Base-by-base conservation (phyloP, 202 grass and related monocot genomes). In the Thinopyrum obtusiflorum region DNA sequence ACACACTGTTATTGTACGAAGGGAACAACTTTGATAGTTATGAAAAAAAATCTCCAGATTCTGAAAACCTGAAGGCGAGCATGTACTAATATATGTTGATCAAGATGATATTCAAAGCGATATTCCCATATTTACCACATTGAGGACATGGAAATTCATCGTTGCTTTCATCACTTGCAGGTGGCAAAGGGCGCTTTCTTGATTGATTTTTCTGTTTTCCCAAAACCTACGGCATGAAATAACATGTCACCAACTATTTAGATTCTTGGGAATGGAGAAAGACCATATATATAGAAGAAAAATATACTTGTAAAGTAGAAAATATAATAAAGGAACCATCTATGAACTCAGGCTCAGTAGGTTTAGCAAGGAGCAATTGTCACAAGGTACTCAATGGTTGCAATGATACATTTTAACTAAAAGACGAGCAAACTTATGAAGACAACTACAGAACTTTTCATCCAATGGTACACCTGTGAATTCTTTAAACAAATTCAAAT, bases 61-160 rank as follows among this genome's bases (percentile, higher is more conserved):
- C 44, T 74, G 14, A 77, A 35, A 18, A 75, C 32, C n/a, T 7
- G 81, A 63, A n/a, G 44, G 67, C 24, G 10, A 31, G 12, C 37
- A 80, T 79, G 33, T 66, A 61, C 49, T 88, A 14, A 40, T 60
- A 51, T 32, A 82, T 55, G 31, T 72, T 72, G 31, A 55, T 80
- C 25, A 83, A 65, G 17, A 82, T 0, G 10, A 89, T n/a, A 86
- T 44, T 61, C 20, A 61, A 79, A 49, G 6, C 9, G 6, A 31
- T 66, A 69, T 67, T 81, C 67, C 18, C 63, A 61, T 76, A 90
- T 65, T 83, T 93, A 96, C 92, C 74, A 28, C 97, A 99, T 23
- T 99, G 93, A 85, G 77, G 92, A 79, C 92, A 93, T 79, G 90
- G 92, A 68, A 91, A 18, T 68, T 92, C 51, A 78, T 87, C 80